Base-by-base conservation (phyloP, 2,329 filamentous ascomycete species). In the Lachnellula hyalina region DNA sequence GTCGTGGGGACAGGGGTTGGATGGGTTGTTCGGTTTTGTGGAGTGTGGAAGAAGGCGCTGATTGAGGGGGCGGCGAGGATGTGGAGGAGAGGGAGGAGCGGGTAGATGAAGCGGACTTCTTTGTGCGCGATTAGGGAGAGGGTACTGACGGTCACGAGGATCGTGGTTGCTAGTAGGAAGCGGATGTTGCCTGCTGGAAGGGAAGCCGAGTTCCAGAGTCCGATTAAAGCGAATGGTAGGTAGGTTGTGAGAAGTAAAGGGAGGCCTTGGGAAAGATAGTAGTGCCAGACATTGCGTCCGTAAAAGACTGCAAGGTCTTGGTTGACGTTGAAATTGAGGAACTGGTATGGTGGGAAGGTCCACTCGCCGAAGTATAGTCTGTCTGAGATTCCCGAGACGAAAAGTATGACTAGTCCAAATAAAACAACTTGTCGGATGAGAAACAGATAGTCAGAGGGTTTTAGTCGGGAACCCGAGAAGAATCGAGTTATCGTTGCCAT, bases 101-200 rank as follows among this genome's bases (percentile, higher is more conserved):
- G 93, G 66, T 96, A 96, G 62, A 97, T 89, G 75, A 99, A 99
- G 66, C 94, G 90, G 64, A 96, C 89, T 77, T 99, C 94, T 71
- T 99, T 99, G 74, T 99, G 94, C 1, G 90, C 85, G 62, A 97
- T 89, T 47, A 89, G 68, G 1, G 90, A 96, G 35, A 97, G 79
- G 2, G 77, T 71, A 1, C 74, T 68, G 9, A 88, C 73, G 54
- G 86, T 87, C 32, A 82, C 71, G 52, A 85, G 61, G 42, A 86
- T 77, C 7, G 82, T 75, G 59, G 73, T 36, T 79, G 77, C 52
- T 12, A 69, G 46, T 11, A 63, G 53, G 44, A 76, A 77, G 50
- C 77, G 73, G 12, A 80, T 73, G 53, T 75, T 55, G 49, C 53
- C 60, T 21, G 62, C 60, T 45, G 67, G 61, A 57, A 74, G 66